Evolutionary conservation across 495 filamentous ascomycete genomes (phyloP), one percentile per base, ranked within the genome.

Genomic region (Penicillium arizonense): DNA sequence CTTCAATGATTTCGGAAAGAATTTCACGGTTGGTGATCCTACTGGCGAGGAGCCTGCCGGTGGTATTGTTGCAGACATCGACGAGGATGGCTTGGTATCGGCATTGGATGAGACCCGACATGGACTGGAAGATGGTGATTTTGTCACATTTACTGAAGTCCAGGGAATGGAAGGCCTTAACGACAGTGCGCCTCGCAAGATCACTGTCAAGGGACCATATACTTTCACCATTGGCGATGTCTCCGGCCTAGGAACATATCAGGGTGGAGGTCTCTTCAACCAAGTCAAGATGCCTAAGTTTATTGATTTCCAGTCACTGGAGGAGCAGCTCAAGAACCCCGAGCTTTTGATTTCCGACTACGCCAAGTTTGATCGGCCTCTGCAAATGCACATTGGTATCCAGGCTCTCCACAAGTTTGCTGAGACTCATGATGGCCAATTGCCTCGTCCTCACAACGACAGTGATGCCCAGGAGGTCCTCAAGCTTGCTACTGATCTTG

Each of bases 201-300:
- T 99, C 36, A 92, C 87, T 6, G 93, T 96, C 23, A 97, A 96
- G 73, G 94, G 82, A 50, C 95, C 95, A 3, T 97, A 97, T 65
- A 95, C 94, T 9, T 99, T 99, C 69, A 90, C 88, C 6, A 97
- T 99, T 61, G 94, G 92, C 24, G 91, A 97, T 72, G 91, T 96
- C 8, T 90, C 90, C 13, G 83, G 80, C 4, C 79, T 96, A 35
- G 92, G 93, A 21, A 73, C 86, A 56, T 99, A 99, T 72, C 72
- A 87, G 71, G 79, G 87, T 36, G 93, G 93, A 21, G 95, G 95
- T 50, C 78, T 97, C 34, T 99, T 85, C 64, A 87, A 84, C 9
- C 95, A 99, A 67, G 92, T 96, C 61, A 99, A 97, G 78, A 96
- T 96, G 91, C 92, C 92, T 30, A 97, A 95, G 74, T 82, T 89